Evolutionary conservation across 1,284 basidiomycete species (phyloP).

Genomic region (Ceratobasidium sp.): DNA sequence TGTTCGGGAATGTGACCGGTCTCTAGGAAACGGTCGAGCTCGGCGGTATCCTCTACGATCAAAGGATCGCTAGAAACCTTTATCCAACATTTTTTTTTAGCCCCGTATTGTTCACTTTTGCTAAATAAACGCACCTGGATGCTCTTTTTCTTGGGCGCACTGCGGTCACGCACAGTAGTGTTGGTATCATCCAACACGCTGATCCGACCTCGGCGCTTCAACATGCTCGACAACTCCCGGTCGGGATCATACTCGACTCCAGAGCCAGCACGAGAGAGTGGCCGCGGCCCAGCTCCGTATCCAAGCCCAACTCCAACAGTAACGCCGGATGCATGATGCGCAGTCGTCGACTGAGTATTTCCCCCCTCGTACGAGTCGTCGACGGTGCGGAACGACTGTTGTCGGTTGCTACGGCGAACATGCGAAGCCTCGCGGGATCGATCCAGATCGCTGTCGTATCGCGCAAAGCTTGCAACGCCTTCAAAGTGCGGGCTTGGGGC

Average conservation of each 20-base stretch:
- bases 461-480: constrained; percentile 21
- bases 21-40: constrained; percentile 66
- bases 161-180: constrained; percentile 17
- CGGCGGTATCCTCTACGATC: constrained; percentile 64
- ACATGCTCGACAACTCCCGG: constrained; percentile 68
- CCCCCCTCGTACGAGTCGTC: constrained; percentile 59
- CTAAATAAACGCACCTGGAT: constrained; percentile 61
- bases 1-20: constrained; percentile 57
- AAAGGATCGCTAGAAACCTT: constrained; percentile 60
- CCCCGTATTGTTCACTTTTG: constrained; percentile 16
- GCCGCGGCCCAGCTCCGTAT: constrained; percentile 48
- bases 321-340: constrained; percentile 84
- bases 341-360: constrained; percentile 77
- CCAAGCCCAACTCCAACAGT: constrained; percentile 85
- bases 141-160: constrained; percentile 23
- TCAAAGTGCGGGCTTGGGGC: constrained; percentile 60
- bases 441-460: constrained; percentile 28
- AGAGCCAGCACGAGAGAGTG: constrained; percentile 37
- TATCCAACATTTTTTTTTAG: constrained; percentile 26
- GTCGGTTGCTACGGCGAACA: constrained; percentile 52
- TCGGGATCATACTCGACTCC: constrained; percentile 88
- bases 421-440: constrained; percentile 12
- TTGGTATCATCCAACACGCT: constrained; percentile 41
- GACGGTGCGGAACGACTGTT: constrained; percentile 67
- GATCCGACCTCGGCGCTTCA: constrained; percentile 48